Evolutionary conservation across 192 early-diverging fungal genomes (phyloP).

Genomic region (Gonapodya prolifera): DNA sequence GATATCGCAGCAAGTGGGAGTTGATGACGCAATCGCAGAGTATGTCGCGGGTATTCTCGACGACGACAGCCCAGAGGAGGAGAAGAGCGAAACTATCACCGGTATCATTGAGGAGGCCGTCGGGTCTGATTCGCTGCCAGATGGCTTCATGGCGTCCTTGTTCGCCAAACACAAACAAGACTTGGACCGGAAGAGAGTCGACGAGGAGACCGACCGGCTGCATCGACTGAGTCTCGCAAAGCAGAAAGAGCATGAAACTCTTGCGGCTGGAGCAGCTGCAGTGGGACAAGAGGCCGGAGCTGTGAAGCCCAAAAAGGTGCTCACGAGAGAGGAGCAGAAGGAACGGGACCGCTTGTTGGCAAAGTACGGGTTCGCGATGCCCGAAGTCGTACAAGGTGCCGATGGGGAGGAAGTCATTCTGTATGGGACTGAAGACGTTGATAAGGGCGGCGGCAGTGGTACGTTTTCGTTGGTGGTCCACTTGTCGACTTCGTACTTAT

Average conservation of each 20-base stretch:
- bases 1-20: conserved; percentile 52
- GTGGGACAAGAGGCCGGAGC: conserved; percentile 13
- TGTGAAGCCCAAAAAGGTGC: conserved; percentile 15
- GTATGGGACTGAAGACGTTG: conserved; percentile 25
- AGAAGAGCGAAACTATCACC: conserved; percentile 51
- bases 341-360: conserved; percentile 31
- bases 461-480: neutral
- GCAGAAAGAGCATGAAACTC: conserved; percentile 8
- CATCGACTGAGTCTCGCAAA: neutral
- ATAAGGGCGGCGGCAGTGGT: neutral
- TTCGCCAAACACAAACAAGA: conserved; percentile 27
- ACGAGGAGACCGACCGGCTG: conserved; percentile 9
- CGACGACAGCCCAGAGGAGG: conserved; percentile 50
- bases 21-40: conserved; percentile 45
- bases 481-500: neutral
- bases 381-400: conserved; percentile 38
- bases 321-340: conserved; percentile 36
- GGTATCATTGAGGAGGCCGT: conserved; percentile 52
- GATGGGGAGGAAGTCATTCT: conserved; percentile 51
- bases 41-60: conserved; percentile 53
- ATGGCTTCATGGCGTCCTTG: conserved; percentile 24
- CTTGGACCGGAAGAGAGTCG: conserved; percentile 21
- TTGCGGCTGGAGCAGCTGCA: conserved; percentile 15
- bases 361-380: conserved; percentile 51
- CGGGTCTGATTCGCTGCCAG: conserved; percentile 28